Evolutionary conservation across 2,329 filamentous ascomycete genomes (phyloP).

Genomic region (Macroventuria anomochaeta): DNA sequence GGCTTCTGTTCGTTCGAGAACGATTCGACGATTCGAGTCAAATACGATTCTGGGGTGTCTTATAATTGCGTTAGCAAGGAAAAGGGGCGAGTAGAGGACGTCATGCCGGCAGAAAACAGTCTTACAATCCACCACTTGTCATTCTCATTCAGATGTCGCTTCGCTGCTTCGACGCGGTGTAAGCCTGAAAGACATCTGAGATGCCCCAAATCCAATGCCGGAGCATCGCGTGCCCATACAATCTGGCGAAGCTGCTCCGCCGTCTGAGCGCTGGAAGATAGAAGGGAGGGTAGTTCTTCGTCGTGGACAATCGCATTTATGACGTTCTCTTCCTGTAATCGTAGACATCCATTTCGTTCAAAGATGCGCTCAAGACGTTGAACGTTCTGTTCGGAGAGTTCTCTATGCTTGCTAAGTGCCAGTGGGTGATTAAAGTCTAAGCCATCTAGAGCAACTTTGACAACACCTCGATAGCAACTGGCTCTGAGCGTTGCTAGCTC

Average conservation of each 20-base stretch:
- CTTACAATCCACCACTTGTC: slow-evolving; percentile 32
- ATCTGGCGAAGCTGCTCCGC: slow-evolving; percentile 13
- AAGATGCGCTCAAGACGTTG: neutral
- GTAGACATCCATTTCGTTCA: slow-evolving; percentile 6
- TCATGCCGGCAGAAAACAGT: slow-evolving; percentile 23
- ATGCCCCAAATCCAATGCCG: slow-evolving; percentile 12
- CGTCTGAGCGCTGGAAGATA: slow-evolving; percentile 9
- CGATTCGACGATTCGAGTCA: slow-evolving; percentile 19
- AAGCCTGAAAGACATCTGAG: slow-evolving; percentile 26
- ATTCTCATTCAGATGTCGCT: slow-evolving; percentile 25
- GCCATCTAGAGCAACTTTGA: neutral
- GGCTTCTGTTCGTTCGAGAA: slow-evolving; percentile 25
- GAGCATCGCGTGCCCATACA: slow-evolving; percentile 17
- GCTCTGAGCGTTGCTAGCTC: neutral
- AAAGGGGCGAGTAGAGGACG: neutral
- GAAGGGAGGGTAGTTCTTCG: slow-evolving; percentile 11
- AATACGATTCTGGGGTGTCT: slow-evolving; percentile 15
- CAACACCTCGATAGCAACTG: neutral
- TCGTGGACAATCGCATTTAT: slow-evolving; percentile 24
- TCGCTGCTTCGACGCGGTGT: slow-evolving; percentile 22
- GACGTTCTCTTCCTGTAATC: slow-evolving; percentile 27
- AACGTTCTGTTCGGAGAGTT: neutral
- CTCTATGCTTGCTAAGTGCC: neutral
- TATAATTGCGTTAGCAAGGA: too few relatives aligned
- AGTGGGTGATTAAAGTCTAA: neutral